phyloP scores from a whole-genome alignment of 441 rosid genomes.

The Pelargonium citronellum region DNA sequence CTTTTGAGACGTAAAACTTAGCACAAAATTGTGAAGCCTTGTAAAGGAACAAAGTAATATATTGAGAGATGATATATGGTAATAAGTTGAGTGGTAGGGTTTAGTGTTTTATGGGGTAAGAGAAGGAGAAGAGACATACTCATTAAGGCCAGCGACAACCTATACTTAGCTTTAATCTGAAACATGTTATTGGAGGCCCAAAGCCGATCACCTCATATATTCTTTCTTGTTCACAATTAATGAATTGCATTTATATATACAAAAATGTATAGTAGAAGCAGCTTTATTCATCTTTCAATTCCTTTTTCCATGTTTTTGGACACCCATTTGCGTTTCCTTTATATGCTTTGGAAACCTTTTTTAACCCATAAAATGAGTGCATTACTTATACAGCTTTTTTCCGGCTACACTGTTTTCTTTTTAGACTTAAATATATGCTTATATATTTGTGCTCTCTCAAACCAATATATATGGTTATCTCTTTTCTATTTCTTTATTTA shows the following conservation, averaged over 20 bases:
- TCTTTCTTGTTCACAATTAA: not conserved
- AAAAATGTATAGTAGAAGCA: no score
- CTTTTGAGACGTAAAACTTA: no score
- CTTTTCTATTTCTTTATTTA: no score
- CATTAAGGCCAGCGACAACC: conserved; percentile 27
- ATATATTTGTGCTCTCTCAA: no score
- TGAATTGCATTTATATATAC: no score
- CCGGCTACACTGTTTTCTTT: not conserved
- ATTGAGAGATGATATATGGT: no score
- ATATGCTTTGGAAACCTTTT: not conserved
- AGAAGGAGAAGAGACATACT: conserved; percentile 31
- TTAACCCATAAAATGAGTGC: not conserved
- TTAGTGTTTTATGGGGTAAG: not conserved
- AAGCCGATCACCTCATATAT: conserved; percentile 15
- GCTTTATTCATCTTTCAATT: conserved; percentile 29
- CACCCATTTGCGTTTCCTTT: not conserved
- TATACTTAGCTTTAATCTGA: conserved; percentile 22
- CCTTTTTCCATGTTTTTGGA: not conserved
- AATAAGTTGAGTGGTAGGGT: conserved; percentile 26
- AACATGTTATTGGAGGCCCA: not conserved
- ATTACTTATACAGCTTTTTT: not conserved
- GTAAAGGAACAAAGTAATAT: not conserved
- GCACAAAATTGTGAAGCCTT: not conserved
- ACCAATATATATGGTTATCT: no score
- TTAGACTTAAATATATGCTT: no score